Percentiles rank a stretch among this genome's conserved stretches.
Conservation (phyloP, 169 alveolate species). For the Babesia sp. region DNA sequence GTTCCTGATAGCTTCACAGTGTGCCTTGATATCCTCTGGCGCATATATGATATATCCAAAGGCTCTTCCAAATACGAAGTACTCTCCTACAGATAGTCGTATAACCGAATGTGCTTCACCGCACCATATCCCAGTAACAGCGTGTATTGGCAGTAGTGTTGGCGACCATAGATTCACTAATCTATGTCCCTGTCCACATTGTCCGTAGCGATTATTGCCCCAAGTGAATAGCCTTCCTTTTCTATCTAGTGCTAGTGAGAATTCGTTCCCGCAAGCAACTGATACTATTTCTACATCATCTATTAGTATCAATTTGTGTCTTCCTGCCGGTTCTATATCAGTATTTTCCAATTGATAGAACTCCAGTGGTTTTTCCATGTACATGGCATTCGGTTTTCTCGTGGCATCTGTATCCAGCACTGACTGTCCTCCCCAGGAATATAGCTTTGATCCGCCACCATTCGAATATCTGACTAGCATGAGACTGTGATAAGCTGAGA, state of each 20-base stretch:
- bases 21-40: constrained; percentile 35
- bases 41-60: constrained; percentile 31
- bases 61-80: constrained; percentile 48
- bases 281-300: constrained; percentile 14
- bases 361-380: constrained; percentile 18
- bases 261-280: constrained; percentile 62
- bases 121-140: constrained; percentile 20
- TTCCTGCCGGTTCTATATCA: background rate
- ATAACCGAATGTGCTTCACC: constrained; percentile 33
- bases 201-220: constrained; percentile 68
- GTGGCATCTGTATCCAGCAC: background rate
- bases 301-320: constrained; percentile 2
- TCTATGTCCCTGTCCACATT: constrained; percentile 68
- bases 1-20: constrained; percentile 13
- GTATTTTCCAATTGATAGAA: background rate
- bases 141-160: constrained; percentile 13
- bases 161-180: constrained; percentile 45
- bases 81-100: constrained; percentile 25
- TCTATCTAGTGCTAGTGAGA: constrained; percentile 39
- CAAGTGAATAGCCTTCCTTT: constrained; percentile 53
- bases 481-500: constrained; percentile 53
- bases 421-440: constrained; percentile 74
- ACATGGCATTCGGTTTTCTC: background rate
- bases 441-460: constrained; percentile 43
- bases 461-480: constrained; percentile 22